Base-by-base conservation (phyloP, 2,329 filamentous ascomycete species). In the Trichoderma afroharzianum region DNA sequence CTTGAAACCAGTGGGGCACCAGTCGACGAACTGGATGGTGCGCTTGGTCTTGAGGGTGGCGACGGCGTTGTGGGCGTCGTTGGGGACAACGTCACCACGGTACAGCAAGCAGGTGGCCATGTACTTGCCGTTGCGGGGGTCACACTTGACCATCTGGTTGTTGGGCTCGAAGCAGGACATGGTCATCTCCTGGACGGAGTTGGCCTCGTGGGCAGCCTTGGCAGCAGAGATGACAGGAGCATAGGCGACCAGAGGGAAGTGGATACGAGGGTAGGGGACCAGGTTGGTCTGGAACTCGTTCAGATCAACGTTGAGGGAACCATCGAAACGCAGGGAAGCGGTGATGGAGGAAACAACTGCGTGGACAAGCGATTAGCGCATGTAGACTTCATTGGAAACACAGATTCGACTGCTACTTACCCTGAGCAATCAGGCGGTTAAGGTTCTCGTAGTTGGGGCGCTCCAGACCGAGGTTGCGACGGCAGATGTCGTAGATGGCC, bases 271-370 rank as follows among this genome's bases (percentile, higher is more conserved):
- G 87, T 98, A 99, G 74, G 95, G 95, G 74, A 99, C 95, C 85
- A 99, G 86, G 89, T 99, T 99, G 86, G 95, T 99, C 90, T 99
- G 95, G 93, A 99, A 99, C 88, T 99, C 95, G 89, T 98, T 98
- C 77, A 99, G 87, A 84, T 99, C 95, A 86, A 99, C 96, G 86
- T 99, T 99, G 79, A 99, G 93, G 77, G 96, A 98, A 77, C 95
- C 95, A 81, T 98, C 95, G 85, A 98, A 99, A 82, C 95, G 95
- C 80, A 99, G 94, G 76, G 95, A 98, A 76, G 95, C 95, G 77
- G 95, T 99, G 85, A 98, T 98, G 79, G 95, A 98, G 68, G 95
- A 98, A 79, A 99, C 96, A 78, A 99, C 95, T 95, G 73, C 67
- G 50, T 28, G 55, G 7, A 30, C 15, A 57, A 3, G 11, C 32